A percentile compares a stretch with the other conserved stretches of the same genome.
phyloP scores from a whole-genome alignment of 371 early-diverging fungal species.

The Lichtheimia corymbifera region DNA sequence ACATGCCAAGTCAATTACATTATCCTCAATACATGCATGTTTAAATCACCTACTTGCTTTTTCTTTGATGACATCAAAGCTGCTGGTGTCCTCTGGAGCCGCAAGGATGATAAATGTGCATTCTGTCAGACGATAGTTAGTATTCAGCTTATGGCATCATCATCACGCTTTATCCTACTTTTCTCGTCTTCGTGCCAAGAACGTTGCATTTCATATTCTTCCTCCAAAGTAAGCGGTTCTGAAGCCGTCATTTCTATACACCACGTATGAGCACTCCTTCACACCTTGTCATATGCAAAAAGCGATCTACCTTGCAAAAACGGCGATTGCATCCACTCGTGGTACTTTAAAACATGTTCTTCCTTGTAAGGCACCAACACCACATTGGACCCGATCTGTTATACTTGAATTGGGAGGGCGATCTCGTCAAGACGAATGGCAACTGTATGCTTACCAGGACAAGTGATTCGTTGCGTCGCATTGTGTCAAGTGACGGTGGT shows the following conservation, averaged over 20 bases:
- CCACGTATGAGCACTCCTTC: neutral
- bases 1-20: neutral
- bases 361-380: conserved; percentile 84
- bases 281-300: neutral
- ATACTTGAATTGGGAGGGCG: no score
- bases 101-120: conserved; percentile 74
- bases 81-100: conserved; percentile 20
- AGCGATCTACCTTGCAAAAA: conserved; percentile 67
- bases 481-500: conserved; percentile 5
- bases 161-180: conserved; percentile 47
- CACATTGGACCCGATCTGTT: conserved; percentile 63
- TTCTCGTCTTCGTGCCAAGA: conserved; percentile 86
- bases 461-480: conserved; percentile 38
- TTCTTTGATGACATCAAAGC: conserved; percentile 36
- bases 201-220: conserved; percentile 93
- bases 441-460: conserved; percentile 27
- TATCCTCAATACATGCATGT: neutral
- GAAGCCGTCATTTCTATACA: conserved; percentile 90
- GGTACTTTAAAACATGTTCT: conserved; percentile 86
- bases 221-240: conserved; percentile 87
- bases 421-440: no score
- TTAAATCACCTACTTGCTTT: conserved; percentile 31
- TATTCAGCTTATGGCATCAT: no score
- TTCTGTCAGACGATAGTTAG: conserved; percentile 27
- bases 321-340: conserved; percentile 94